These are phyloP conservation scores for Leishmania braziliensis DNA, from an alignment of 208 protist species.

Conservation along the genomic window DNA sequence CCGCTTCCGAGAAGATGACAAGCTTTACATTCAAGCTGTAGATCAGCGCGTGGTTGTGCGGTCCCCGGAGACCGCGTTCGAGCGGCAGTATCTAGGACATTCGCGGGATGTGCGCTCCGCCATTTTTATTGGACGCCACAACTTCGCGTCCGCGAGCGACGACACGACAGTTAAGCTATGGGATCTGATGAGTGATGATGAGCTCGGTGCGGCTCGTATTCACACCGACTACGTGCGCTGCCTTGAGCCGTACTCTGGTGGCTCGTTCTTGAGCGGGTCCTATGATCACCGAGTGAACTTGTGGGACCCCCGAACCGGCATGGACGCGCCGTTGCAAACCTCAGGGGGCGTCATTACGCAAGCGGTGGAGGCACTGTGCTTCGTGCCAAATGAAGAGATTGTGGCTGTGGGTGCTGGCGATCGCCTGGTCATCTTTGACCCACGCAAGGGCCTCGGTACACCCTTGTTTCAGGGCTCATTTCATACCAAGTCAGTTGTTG, in stretches of 20 bases:
- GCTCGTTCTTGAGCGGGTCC: constrained; percentile 80
- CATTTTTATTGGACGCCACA: constrained; percentile 72
- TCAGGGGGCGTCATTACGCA: constrained; percentile 30
- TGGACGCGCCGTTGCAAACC: constrained; percentile 55
- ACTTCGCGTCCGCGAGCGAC: constrained; percentile 84
- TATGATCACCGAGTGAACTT: constrained; percentile 86
- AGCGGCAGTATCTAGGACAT: constrained; percentile 79
- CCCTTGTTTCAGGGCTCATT: constrained; percentile 59
- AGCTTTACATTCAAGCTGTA: constrained; percentile 74
- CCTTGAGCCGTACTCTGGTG: constrained; percentile 58
- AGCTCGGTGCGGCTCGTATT: constrained; percentile 43
- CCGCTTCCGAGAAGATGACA: constrained; percentile 81
- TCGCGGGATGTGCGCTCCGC: constrained; percentile 73
- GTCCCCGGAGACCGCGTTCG: constrained; percentile 84
- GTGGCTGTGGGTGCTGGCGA: constrained; percentile 63
- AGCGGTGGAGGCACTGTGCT: constrained; percentile 72
- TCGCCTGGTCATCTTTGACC: constrained; percentile 69
- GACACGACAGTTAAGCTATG: constrained; percentile 86
- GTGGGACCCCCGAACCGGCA: constrained; percentile 75
- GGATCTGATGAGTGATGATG: constrained; percentile 73
- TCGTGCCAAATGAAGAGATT: constrained; percentile 31
- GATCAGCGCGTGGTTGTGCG: constrained; percentile 78
- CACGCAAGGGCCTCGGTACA: constrained; percentile 54
- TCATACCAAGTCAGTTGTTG: constrained; percentile 82
- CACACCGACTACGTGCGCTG: constrained; percentile 88